These are phyloP conservation scores for Pythium utonaiense DNA, from an alignment of 352 stramenopile species.

Conservation along the genomic window DNA sequence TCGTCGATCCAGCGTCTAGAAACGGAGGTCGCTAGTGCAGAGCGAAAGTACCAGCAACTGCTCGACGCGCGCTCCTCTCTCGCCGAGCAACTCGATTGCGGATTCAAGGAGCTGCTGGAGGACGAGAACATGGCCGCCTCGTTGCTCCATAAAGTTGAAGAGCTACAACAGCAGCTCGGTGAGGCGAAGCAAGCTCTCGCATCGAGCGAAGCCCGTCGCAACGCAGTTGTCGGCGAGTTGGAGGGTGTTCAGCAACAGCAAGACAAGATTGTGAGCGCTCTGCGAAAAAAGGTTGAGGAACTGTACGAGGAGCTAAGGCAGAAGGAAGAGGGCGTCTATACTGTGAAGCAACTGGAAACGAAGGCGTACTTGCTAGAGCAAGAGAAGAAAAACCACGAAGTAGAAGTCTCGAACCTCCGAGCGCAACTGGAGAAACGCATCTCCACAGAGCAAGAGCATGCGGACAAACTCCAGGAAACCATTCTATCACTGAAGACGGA, in stretches of 20 bases:
- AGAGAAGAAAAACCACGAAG: conserved; percentile 14
- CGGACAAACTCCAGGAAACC: background rate
- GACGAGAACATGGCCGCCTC: conserved; percentile 55
- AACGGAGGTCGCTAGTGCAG: conserved; percentile 34
- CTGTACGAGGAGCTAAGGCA: conserved; percentile 46
- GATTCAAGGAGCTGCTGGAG: conserved; percentile 65
- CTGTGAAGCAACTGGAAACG: conserved; percentile 9
- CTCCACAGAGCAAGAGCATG: background rate
- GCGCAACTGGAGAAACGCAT: conserved; percentile 4
- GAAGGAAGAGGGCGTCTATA: conserved; percentile 32
- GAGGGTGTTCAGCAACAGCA: conserved; percentile 27
- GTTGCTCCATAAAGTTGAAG: conserved; percentile 39
- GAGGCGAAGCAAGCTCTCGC: conserved; percentile 36
- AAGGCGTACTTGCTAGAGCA: conserved; percentile 18
- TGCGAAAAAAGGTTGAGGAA: conserved; percentile 56
- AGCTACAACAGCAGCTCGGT: conserved; percentile 39
- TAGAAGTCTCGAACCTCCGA: background rate
- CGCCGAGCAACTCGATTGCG: conserved; percentile 56
- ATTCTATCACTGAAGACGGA: conserved; percentile 35
- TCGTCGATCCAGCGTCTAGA: conserved; percentile 37
- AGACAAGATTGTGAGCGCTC: conserved; percentile 18
- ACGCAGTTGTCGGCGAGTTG: conserved; percentile 32
- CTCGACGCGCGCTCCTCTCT: conserved; percentile 44
- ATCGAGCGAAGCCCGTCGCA: conserved; percentile 27
- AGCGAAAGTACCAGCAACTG: conserved; percentile 54